A percentile compares a stretch with the other conserved stretches of the same genome.
Conservation (phyloP, 768 basidiomycete genomes). For the Leucocoprinus leucothites region DNA sequence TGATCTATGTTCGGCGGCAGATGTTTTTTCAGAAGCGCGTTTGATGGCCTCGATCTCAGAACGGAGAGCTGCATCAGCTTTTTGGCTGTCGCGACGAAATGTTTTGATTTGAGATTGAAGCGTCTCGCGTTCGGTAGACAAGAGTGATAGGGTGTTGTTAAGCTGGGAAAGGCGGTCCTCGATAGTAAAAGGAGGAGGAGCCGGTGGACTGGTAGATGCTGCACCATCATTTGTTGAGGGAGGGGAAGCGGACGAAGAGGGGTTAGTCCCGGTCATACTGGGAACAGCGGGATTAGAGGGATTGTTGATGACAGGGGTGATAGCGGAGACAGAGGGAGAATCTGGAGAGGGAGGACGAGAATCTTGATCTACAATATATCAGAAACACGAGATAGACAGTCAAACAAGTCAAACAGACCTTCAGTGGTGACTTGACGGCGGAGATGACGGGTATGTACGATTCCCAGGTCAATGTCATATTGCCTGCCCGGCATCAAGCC, state of each 20-base stretch:
- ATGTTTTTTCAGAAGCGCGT: constrained; percentile 78
- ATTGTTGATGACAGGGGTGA: constrained; percentile 3
- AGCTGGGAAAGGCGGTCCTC: constrained; percentile 70
- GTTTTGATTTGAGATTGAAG: constrained; percentile 71
- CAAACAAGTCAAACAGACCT: constrained; percentile 30
- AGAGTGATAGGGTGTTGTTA: constrained; percentile 58
- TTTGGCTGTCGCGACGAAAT: constrained; percentile 77
- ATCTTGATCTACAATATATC: constrained; percentile 23
- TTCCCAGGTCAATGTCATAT: constrained; percentile 84
- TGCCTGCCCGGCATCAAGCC: constrained; percentile 85
- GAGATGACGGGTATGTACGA: constrained; percentile 48
- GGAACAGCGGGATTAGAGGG: neutral
- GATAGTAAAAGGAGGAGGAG: constrained; percentile 42
- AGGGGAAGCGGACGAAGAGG: constrained; percentile 12
- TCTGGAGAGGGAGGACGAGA: constrained; percentile 31
- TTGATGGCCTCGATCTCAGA: constrained; percentile 83
- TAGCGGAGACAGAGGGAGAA: constrained; percentile 12
- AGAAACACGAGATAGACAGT: constrained; percentile 4
- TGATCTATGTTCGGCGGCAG: constrained; percentile 71
- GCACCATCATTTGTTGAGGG: no score
- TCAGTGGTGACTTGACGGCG: constrained; percentile 69
- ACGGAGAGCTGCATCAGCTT: constrained; percentile 76
- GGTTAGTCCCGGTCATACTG: constrained; percentile 16
- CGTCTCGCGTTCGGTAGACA: constrained; percentile 65
- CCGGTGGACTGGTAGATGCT: no score